Base-by-base conservation (phyloP, 192 early-diverging fungal genomes). In the Mortierella hygrophila region DNA sequence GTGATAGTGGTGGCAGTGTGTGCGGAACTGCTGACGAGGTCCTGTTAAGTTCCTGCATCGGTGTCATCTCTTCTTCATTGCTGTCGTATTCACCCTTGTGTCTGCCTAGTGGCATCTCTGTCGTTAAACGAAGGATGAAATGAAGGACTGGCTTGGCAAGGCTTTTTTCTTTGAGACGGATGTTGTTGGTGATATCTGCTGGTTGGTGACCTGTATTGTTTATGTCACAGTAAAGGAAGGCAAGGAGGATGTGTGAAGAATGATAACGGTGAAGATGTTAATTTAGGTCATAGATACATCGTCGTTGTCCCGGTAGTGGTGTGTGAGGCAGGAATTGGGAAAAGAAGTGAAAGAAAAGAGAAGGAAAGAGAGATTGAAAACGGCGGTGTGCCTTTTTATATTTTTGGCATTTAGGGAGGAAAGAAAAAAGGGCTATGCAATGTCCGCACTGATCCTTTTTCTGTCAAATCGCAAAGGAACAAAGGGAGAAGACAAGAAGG, bases 1-100 rank as follows among this genome's bases (percentile, higher is more conserved):
- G 16, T 3, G 57, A 15, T 18, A 16, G 46, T 42, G 35, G 15
- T 3, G 23, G 76, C 69, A 26, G 29, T 26, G 52, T 44, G n/a
- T 37, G 21, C 16, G n/a, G 49, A 15, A 29, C 52, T 18, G 68
- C 13, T 9, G 63, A 35, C 4, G 72, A 41, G 42, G 38, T 42
- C 18, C 21, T 32, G 32, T 74, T 42, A 26, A 81, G 57, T 38
- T 81, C 79, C 18, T 65, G 55, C 79, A 81, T 81, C 32, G 71
- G 71, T 15, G 63, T 75, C 57, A 81, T 81, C 23, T 81, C 72
- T 23, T 29, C 37, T 9, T 54, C 16, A 9, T 81, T 55, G 16
- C 16, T 52, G 10, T 54, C 16, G 41, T 32, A 29, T 65, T 13
- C 29, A 60, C 26, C 55, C 60, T 32, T 35, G 41, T 6, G 32